These are phyloP conservation scores for Termitomyces sp. DNA, from an alignment of 768 basidiomycete genomes.

Conservation along the genomic window DNA sequence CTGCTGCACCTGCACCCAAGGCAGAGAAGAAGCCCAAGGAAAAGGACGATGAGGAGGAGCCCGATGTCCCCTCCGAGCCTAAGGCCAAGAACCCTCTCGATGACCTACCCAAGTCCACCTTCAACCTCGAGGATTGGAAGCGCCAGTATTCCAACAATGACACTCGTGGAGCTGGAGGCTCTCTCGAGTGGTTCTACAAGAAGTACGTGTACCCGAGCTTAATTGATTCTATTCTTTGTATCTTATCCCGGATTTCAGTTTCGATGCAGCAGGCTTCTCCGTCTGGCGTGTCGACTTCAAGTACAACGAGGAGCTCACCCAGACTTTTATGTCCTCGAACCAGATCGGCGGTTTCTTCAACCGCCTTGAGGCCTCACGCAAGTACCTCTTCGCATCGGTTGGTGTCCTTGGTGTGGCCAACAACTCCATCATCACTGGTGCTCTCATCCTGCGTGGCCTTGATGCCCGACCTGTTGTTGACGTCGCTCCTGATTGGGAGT, in stretches of 20 bases:
- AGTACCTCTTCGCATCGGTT: slow-evolving; percentile 91
- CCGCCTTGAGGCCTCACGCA: slow-evolving; percentile 94
- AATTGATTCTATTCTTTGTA: neutral
- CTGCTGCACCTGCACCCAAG: slow-evolving; percentile 46
- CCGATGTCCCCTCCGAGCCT: slow-evolving; percentile 68
- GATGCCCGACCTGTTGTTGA: slow-evolving; percentile 66
- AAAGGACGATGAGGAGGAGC: slow-evolving; percentile 73
- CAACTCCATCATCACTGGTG: slow-evolving; percentile 78
- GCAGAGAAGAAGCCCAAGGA: slow-evolving; percentile 61
- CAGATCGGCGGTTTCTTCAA: slow-evolving; percentile 95
- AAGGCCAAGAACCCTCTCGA: slow-evolving; percentile 96
- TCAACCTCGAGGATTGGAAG: slow-evolving; percentile 97
- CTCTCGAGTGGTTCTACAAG: slow-evolving; percentile 95
- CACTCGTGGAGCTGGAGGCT: slow-evolving; percentile 76
- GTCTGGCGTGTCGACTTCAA: slow-evolving; percentile 94
- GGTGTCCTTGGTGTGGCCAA: slow-evolving; percentile 84
- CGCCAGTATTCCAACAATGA: slow-evolving; percentile 97
- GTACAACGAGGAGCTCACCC: slow-evolving; percentile 91
- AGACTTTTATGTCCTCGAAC: slow-evolving; percentile 92
- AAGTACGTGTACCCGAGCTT: slow-evolving; percentile 58
- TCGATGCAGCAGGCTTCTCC: slow-evolving; percentile 86
- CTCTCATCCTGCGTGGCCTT: slow-evolving; percentile 76
- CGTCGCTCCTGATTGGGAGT: slow-evolving; percentile 89
- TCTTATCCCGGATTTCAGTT: slow-evolving; percentile 39
- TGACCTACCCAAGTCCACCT: slow-evolving; percentile 77